Evolutionary conservation across 2,329 filamentous ascomycete species (phyloP), one percentile per base, ranked within the genome.

Genomic region (Phaeosphaeriaceae sp.): DNA sequence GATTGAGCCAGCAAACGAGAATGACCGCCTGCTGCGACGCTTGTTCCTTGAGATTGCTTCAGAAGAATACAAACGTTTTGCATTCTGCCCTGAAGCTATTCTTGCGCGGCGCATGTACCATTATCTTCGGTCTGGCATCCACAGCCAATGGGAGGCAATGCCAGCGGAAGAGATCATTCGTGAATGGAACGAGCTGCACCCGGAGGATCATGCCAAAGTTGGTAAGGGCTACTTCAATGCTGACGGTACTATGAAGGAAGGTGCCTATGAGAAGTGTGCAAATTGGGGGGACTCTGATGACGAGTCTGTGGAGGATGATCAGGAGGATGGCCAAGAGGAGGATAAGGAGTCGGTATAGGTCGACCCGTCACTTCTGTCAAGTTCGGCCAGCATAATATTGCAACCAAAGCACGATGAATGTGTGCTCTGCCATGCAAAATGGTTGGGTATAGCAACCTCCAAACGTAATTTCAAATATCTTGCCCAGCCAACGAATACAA

Each of bases 11-110:
- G 10, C 21, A 1, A 55, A 33, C 1, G 49, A 56, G 0, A 49
- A 60, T 15, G 53, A 66, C 1, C 54, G 25, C 7, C 53, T 62
- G 25, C n/a, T 76, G 5, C 78, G 77, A 51, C 27, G 48, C 0
- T 9, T 67, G 0, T 77, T 77, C 45, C 62, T 75, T 2, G 60
- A 67, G 0, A 56, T 62, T n/a, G 70, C 69, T 5, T 72, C 70
- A 7, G 41, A 58, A 1, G 62, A 64, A 15, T 76, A 67, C 27
- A 24, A 62, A 5, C 53, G 56, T 1, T 66, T 62, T 22, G 72
- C 73, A 1, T 75, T 75, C 24, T 2, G 56, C 1, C 63, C 66
- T 11, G 58, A 63, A 21, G 73, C 69, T 19, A 58, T 66, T 58
- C 61, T 65, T 0, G 66, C 60, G 21, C 45, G 62, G 9, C 56